These are phyloP conservation scores for Alternaria infectoria DNA, from an alignment of 2,329 filamentous ascomycete genomes.

Conservation along the genomic window DNA sequence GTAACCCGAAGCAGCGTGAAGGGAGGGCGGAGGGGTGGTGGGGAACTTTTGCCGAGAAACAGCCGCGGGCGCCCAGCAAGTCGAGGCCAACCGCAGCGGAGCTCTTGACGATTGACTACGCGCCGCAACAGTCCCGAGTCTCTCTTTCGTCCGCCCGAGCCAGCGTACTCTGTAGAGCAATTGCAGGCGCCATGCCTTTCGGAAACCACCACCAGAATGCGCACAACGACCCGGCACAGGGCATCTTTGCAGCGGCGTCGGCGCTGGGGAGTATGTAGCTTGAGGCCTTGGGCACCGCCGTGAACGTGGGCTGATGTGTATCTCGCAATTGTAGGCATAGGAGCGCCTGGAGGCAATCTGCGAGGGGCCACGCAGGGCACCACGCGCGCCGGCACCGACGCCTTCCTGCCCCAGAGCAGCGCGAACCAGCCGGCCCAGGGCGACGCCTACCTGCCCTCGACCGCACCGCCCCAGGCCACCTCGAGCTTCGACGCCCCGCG, in stretches of 20 bases:
- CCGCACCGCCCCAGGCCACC: constrained; percentile 44
- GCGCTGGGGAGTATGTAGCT: constrained; percentile 48
- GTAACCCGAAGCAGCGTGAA: not conserved
- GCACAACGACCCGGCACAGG: constrained; percentile 47
- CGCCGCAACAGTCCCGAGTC: constrained; percentile 16
- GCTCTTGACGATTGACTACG: constrained; percentile 6
- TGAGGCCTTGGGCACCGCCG: not conserved
- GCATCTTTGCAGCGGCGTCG: constrained; percentile 55
- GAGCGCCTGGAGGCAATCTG: constrained; percentile 51
- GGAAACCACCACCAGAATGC: constrained; percentile 44
- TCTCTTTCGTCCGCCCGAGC: not conserved
- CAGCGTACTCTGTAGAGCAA: constrained; percentile 5
- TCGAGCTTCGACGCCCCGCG: constrained; percentile 60
- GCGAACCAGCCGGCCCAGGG: constrained; percentile 25
- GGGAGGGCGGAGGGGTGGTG: constrained; percentile 14
- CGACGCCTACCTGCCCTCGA: constrained; percentile 27
- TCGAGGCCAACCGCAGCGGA: constrained; percentile 11
- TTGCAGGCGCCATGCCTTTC: constrained; percentile 46
- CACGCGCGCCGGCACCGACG: constrained; percentile 54
- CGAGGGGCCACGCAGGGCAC: constrained; percentile 49
- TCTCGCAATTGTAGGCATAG: constrained; percentile 42
- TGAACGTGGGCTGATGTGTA: constrained; percentile 9
- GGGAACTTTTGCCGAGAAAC: constrained; percentile 15
- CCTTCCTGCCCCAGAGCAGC: constrained; percentile 49
- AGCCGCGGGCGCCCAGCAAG: constrained; percentile 7